Base-by-base conservation (phyloP, 257 asterid species). In the Anisodus acutangulus region DNA sequence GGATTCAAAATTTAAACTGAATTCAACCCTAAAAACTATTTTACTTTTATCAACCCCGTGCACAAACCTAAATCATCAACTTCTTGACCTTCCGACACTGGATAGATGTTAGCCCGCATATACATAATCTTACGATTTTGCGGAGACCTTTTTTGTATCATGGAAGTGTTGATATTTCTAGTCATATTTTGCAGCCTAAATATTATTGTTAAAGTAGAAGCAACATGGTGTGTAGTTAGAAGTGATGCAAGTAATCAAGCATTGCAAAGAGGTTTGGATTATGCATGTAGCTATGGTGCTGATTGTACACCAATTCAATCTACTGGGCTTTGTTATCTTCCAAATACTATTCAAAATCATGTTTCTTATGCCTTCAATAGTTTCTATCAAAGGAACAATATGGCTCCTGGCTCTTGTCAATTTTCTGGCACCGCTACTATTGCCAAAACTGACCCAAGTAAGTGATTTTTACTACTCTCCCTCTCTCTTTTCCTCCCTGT, bases 291-390 rank as follows among this genome's bases (percentile, higher is more conserved):
- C 2, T 71, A 90, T 13, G 98, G 98, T 2, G 98, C 98, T 0
- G 98, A 96, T 53, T 96, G 98, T 47, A 86, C 90, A 19, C 97
- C 98, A 3, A 63, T 94, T 68, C 94, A 90, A 80, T 60, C 97
- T 1, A 72, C 91, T 43, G 98, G 98, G 8, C 91, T 91, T 0
- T 96, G 99, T 86, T 96, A 63, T 88, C 89, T 94, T 79, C 98
- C 98, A 0, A 96, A 96, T 84, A 92, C 98, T 12, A 64, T 94
- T 39, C 91, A 87, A 63, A 98, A 98, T 3, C 98, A 94, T 79
- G 98, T 97, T 62, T 92, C 98, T 2, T 96, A 96, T 79, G 99
- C 99, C 37, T 94, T 91, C 90, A 92, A 96, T 76, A 96, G 98
- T 51, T 96, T 79, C 22, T 96, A 79, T 3, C 99, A 93, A 87